Conservation (phyloP, 2,329 filamentous ascomycete species). For the Trichoderma sp. region DNA sequence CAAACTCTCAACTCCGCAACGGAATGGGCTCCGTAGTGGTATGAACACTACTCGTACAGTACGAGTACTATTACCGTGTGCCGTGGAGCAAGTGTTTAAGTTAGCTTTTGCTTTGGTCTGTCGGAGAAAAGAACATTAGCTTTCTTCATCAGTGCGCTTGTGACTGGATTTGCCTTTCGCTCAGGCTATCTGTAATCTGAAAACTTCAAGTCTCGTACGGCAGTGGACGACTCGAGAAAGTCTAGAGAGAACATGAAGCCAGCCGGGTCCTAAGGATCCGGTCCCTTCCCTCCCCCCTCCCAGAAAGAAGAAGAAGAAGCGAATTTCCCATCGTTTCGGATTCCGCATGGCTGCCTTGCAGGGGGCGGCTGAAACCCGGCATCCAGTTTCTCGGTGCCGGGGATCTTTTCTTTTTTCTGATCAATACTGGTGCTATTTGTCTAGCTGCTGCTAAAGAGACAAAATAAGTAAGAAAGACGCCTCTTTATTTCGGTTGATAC, state of each 20-base stretch:
- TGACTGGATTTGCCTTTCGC: neutral
- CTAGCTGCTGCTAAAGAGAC: neutral
- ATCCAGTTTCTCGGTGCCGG: conserved; percentile 6
- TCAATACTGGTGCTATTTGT: neutral
- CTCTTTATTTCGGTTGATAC: conserved; percentile 6
- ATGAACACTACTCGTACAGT: neutral
- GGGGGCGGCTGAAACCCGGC: neutral
- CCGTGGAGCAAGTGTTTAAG: neutral
- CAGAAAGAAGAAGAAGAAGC: neutral
- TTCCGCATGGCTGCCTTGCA: conserved; percentile 9
- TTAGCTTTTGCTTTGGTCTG: neutral
- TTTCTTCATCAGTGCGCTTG: neutral
- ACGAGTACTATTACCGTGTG: neutral
- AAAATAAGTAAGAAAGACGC: neutral
- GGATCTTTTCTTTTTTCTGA: neutral
- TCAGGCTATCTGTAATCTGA: neutral
- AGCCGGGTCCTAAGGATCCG: neutral
- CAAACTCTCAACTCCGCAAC: neutral
- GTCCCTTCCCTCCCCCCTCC: neutral
- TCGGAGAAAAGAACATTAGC: neutral
- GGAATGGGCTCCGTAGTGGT: neutral
- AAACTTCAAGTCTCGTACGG: neutral
- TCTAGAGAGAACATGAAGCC: neutral
- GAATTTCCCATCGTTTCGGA: conserved; percentile 13
- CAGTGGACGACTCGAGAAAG: neutral